phyloP scores from a whole-genome alignment of 2,329 filamentous ascomycete species.

The Aspergillus fumigatiaffinis region DNA sequence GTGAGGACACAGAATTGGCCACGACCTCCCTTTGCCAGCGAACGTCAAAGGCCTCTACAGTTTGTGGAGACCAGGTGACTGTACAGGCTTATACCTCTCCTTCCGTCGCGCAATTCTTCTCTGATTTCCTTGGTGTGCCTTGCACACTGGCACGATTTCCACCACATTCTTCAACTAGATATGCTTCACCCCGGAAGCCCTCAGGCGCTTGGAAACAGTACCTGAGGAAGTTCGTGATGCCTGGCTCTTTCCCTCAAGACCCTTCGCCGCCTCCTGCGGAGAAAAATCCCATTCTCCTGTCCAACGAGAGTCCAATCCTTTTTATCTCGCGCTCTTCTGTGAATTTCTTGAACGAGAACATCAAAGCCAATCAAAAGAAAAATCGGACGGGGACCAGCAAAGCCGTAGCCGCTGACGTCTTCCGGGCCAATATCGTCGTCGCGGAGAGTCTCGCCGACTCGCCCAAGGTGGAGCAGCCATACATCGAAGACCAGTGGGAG shows the following conservation, averaged over 20 bases:
- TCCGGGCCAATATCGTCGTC: slow-evolving; percentile 84
- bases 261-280: slow-evolving; percentile 50
- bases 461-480: slow-evolving; percentile 55
- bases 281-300: slow-evolving; percentile 62
- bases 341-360: slow-evolving; percentile 69
- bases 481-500: slow-evolving; percentile 77
- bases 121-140: slow-evolving; percentile 67
- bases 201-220: slow-evolving; percentile 24
- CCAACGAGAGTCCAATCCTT: slow-evolving; percentile 92
- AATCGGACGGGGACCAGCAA: slow-evolving; percentile 31
- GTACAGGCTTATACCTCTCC: slow-evolving; percentile 66
- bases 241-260: slow-evolving; percentile 51
- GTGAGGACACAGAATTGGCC: slow-evolving; percentile 47
- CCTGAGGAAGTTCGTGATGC: slow-evolving; percentile 35
- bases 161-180: slow-evolving; percentile 61
- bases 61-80: slow-evolving; percentile 77
- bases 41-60: slow-evolving; percentile 53
- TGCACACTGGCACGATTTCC: slow-evolving; percentile 85
- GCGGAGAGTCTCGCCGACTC: slow-evolving; percentile 46
- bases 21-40: slow-evolving; percentile 58
- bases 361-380: slow-evolving; percentile 57
- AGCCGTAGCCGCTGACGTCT: slow-evolving; percentile 67
- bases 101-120: slow-evolving; percentile 72
- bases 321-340: slow-evolving; percentile 78
- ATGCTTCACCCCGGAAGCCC: slow-evolving; percentile 68